Base-by-base conservation (phyloP, 164 flowering plant genomes). In the Berberis thunbergii region DNA sequence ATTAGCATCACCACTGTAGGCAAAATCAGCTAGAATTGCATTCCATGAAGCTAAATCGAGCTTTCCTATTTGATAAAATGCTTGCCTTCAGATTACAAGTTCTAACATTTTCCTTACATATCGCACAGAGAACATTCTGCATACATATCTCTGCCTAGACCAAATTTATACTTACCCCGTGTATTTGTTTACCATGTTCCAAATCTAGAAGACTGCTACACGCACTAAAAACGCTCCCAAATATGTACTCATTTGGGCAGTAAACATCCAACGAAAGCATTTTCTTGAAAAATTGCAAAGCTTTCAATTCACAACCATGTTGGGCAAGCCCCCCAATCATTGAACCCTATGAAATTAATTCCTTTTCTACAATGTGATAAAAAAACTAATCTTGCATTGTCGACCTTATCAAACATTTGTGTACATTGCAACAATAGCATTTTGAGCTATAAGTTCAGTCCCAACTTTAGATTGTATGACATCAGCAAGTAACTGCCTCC, bases 1-100 rank as follows among this genome's bases (percentile, higher is more conserved):
- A 69, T 74, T 56, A 7, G 70, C 66, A 52, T 76, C 68, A 38
- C 75, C 79, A 49, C 69, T 49, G 60, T 70, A 76, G 55, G 88
- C 79, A 77, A 77, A 75, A 13, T 76, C 91, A 9, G 81, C 76
- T 65, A 83, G 78, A n/a, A 86, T 68, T 42, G 88, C 87, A 81
- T 88, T 88, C 91, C 91, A 88, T 10, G 89, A 75, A 42, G 75
- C 89, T 67, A 75, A 60, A 77, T 88, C 91, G 8, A 85, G 89
- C 11, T 39, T 64, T 52, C 79, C 76, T 56, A 84, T 83, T 66
- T 75, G 78, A 70, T 60, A 45, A 66, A 88, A 88, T n/a, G 67
- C 82, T 2, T 13, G 66, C 69, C 52, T 73, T 40, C 85, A 67
- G 67, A 83, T 62, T 68, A 64, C 52, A 84, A 72, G 41, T 72